A percentile compares a stretch with the other conserved stretches of the same genome.
Conservation (phyloP, 345 rosid genomes). For the Sonneratia caseolaris region DNA sequence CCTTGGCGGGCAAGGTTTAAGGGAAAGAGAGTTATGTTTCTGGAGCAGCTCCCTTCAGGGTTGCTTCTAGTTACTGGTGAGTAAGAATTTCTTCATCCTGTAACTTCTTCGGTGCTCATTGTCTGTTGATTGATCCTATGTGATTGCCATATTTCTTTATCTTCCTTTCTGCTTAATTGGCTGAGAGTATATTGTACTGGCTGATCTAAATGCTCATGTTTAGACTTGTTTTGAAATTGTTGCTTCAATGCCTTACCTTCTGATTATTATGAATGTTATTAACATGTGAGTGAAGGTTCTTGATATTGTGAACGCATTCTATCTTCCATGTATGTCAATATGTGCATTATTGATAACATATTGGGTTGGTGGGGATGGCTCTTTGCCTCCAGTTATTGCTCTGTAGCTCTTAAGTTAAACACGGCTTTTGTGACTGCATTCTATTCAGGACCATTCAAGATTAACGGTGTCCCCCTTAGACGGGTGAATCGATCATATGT, state of each 20-base stretch:
- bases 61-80: constrained; percentile 71
- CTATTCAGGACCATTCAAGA: constrained; percentile 51
- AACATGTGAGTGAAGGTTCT: no score
- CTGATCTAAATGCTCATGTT: no score
- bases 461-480: constrained; percentile 66
- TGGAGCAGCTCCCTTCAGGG: constrained; percentile 81
- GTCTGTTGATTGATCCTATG: background rate
- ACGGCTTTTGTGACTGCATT: background rate
- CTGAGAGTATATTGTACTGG: no score
- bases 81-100: background rate
- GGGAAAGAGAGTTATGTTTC: constrained; percentile 78
- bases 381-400: background rate
- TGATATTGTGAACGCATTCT: no score
- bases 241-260: no score
- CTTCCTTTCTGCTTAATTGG: background rate
- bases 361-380: background rate
- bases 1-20: constrained; percentile 65
- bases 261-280: no score
- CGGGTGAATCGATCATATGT: constrained; percentile 57
- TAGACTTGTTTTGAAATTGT: no score
- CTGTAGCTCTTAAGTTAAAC: background rate
- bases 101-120: background rate
- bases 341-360: no score
- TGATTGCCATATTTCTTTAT: background rate
- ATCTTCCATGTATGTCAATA: no score